These are phyloP conservation scores for Sclerotinia subarctica DNA, from an alignment of 2,329 filamentous ascomycete species.

Conservation along the genomic window DNA sequence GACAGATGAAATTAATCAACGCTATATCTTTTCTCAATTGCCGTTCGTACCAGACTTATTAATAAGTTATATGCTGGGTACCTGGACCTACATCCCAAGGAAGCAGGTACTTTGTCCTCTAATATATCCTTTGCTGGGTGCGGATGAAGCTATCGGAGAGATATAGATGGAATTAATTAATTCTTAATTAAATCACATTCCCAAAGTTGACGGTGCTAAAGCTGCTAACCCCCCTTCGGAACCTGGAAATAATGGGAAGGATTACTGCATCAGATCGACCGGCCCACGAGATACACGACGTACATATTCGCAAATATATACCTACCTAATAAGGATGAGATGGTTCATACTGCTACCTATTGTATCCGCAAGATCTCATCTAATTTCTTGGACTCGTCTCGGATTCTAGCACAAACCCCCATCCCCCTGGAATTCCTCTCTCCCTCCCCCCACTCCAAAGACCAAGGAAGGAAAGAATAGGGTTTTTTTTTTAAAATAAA, in stretches of 20 bases:
- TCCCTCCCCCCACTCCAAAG: background rate
- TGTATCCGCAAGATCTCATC: conserved; percentile 25
- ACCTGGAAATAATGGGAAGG: background rate
- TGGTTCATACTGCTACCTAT: background rate
- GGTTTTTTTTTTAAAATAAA: background rate
- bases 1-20: conserved; percentile 9
- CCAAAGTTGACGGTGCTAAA: background rate
- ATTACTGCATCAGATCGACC: conserved; percentile 17
- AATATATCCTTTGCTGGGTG: conserved; percentile 4
- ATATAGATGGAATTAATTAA: background rate
- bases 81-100: conserved; percentile 2
- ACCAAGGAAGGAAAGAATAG: background rate
- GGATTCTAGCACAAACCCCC: background rate
- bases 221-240: background rate
- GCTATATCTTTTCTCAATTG: background rate
- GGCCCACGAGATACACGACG: background rate
- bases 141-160: background rate
- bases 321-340: background rate
- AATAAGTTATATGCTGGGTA: background rate
- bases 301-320: background rate
- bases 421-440: background rate
- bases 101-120: conserved; percentile 1
- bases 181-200: conserved; percentile 1
- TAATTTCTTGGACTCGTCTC: conserved; percentile 22
- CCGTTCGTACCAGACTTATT: conserved; percentile 3